These are phyloP conservation scores for Myxozyma kluyveri DNA, from an alignment of 805 yeast species.

Conservation along the genomic window DNA sequence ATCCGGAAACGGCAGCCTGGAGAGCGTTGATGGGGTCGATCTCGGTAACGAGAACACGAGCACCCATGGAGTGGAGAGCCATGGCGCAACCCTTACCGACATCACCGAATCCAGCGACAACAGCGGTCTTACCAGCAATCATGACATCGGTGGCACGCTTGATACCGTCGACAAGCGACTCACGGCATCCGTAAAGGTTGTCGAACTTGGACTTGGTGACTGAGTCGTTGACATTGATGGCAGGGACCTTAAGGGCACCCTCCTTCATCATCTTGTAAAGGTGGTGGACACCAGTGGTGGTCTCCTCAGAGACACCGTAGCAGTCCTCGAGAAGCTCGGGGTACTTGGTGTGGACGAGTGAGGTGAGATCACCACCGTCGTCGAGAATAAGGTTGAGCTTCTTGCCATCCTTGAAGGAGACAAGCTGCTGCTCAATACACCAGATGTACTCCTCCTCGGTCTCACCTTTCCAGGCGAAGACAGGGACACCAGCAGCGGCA, in stretches of 20 bases:
- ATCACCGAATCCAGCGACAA: constrained; percentile 99
- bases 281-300: constrained; percentile 99
- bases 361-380: constrained; percentile 98
- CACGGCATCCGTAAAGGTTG: constrained; percentile 99
- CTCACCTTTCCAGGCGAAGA: constrained; percentile 99
- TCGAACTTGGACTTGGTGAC: constrained; percentile 99
- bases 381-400: constrained; percentile 95
- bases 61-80: constrained; percentile 99
- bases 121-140: constrained; percentile 99
- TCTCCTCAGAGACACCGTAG: constrained; percentile 96
- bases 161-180: constrained; percentile 96
- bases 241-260: constrained; percentile 90
- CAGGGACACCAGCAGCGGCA: constrained; percentile 99
- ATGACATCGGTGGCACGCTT: constrained; percentile 99
- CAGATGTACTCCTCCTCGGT: constrained; percentile 98
- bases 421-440: constrained; percentile 99
- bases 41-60: constrained; percentile 96
- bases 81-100: constrained; percentile 99
- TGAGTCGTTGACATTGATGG: constrained; percentile 97
- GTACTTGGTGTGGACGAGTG: constrained; percentile 94
- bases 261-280: constrained; percentile 93
- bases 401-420: constrained; percentile 93
- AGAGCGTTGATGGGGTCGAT: constrained; percentile 98
- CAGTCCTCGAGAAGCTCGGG: constrained; percentile 96
- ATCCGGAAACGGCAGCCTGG: constrained; percentile 99